A percentile compares a stretch with the other conserved stretches of the same genome.
These are phyloP conservation scores for Ophiostoma ulmi DNA, from an alignment of 2,329 filamentous ascomycete species.

Conservation along the genomic window DNA sequence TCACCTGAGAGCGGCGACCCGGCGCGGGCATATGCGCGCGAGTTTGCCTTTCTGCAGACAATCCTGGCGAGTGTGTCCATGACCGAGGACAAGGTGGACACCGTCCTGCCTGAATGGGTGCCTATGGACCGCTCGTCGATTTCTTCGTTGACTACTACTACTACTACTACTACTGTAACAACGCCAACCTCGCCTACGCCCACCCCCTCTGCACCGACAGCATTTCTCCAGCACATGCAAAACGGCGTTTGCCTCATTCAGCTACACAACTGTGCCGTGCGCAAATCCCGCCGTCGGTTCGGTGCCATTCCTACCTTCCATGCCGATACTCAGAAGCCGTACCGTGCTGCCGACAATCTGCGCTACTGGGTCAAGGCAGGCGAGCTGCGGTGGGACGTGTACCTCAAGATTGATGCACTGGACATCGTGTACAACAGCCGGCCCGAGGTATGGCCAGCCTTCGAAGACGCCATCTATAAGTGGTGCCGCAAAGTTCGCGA, in stretches of 20 bases:
- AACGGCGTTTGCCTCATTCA: slow-evolving; percentile 77
- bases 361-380: slow-evolving; percentile 95
- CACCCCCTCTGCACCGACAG: slow-evolving; percentile 47
- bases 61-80: slow-evolving; percentile 42
- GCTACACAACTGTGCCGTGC: slow-evolving; percentile 84
- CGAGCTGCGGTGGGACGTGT: slow-evolving; percentile 86
- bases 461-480: slow-evolving; percentile 74
- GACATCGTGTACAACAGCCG: slow-evolving; percentile 74
- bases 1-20: slow-evolving; percentile 34
- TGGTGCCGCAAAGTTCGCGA: slow-evolving; percentile 81
- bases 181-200: slow-evolving; percentile 26
- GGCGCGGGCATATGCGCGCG: slow-evolving; percentile 62
- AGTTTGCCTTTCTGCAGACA: slow-evolving; percentile 74
- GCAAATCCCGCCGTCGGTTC: slow-evolving; percentile 79
- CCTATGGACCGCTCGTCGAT: slow-evolving; percentile 45
- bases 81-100: slow-evolving; percentile 37
- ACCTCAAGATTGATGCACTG: slow-evolving; percentile 77
- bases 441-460: slow-evolving; percentile 67
- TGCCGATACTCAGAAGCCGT: slow-evolving; percentile 89
- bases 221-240: slow-evolving; percentile 67
- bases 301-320: slow-evolving; percentile 85
- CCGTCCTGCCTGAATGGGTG: slow-evolving; percentile 63
- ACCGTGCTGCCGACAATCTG: slow-evolving; percentile 87
- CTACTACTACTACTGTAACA: slow-evolving; percentile 30
- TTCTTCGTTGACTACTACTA: slow-evolving; percentile 27